Conservation (phyloP, 768 basidiomycete genomes). For the Leucosporidium scottii region DNA sequence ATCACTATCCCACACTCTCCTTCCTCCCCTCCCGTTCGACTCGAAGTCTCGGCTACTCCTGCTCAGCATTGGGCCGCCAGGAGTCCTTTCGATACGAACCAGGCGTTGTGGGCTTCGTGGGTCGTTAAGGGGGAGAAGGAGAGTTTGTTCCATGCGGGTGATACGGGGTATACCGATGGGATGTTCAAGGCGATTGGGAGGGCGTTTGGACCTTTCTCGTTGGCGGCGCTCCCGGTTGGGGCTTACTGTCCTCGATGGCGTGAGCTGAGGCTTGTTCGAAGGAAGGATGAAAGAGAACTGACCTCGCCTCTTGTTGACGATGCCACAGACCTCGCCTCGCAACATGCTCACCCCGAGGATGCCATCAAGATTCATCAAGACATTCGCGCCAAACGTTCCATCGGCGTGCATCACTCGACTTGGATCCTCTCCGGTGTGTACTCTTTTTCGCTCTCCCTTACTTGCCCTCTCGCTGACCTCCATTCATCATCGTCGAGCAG, state of each 20-base stretch:
- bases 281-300: no score
- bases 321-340: no score
- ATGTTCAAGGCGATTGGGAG: conserved; percentile 39
- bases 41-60: conserved; percentile 20
- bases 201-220: conserved; percentile 33
- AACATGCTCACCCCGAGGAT: neutral
- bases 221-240: conserved; percentile 42
- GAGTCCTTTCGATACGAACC: conserved; percentile 41
- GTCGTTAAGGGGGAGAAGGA: conserved; percentile 27
- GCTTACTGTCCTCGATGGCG: conserved; percentile 41
- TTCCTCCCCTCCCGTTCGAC: neutral
- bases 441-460: no score
- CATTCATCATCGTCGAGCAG: conserved; percentile 8
- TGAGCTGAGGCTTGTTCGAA: no score
- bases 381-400: neutral
- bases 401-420: neutral
- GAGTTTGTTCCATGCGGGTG: conserved; percentile 40
- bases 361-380: neutral
- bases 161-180: conserved; percentile 40
- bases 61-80: conserved; percentile 40
- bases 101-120: conserved; percentile 41
- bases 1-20: conserved; percentile 23
- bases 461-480: no score
- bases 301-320: no score
- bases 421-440: neutral